Percentiles rank a stretch among this genome's conserved stretches.
phyloP scores from a whole-genome alignment of 106 monocot species.

The Dendrobium catenatum region DNA sequence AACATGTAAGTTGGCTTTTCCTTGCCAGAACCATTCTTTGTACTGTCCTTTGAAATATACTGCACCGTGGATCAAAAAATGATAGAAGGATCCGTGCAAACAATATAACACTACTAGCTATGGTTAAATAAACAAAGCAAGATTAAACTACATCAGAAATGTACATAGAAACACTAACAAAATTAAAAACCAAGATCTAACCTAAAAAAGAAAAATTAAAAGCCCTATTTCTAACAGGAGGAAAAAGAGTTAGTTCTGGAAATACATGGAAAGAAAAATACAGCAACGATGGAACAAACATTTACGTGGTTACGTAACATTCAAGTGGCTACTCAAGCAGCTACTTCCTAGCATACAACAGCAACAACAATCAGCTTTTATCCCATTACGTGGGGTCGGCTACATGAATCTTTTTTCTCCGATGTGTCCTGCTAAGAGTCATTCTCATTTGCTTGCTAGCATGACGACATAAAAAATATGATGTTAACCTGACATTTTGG shows the following conservation, averaged over 20 bases:
- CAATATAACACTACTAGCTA: slow-evolving; percentile 1
- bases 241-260: not conserved
- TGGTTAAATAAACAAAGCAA: not conserved
- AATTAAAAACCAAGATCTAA: not conserved
- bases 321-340: slow-evolving; percentile 6
- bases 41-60: slow-evolving; percentile 75
- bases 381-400: too few species aligned
- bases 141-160: slow-evolving; percentile 2
- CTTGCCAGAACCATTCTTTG: slow-evolving; percentile 39
- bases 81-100: slow-evolving; percentile 1
- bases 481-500: not conserved
- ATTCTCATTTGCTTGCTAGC: not conserved
- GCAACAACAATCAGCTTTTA: too few species aligned
- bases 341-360: not conserved
- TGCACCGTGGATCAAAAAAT: slow-evolving; percentile 24
- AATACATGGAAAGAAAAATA: not conserved
- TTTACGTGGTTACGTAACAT: not conserved
- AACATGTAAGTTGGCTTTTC: slow-evolving; percentile 58
- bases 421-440: too few species aligned
- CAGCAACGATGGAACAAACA: not conserved
- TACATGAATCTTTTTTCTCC: too few species aligned
- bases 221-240: not conserved
- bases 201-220: not conserved
- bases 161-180: not conserved
- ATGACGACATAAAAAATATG: not conserved